Evolutionary conservation across 805 yeast species (phyloP).

Genomic region (Starmerella etchellsii): DNA sequence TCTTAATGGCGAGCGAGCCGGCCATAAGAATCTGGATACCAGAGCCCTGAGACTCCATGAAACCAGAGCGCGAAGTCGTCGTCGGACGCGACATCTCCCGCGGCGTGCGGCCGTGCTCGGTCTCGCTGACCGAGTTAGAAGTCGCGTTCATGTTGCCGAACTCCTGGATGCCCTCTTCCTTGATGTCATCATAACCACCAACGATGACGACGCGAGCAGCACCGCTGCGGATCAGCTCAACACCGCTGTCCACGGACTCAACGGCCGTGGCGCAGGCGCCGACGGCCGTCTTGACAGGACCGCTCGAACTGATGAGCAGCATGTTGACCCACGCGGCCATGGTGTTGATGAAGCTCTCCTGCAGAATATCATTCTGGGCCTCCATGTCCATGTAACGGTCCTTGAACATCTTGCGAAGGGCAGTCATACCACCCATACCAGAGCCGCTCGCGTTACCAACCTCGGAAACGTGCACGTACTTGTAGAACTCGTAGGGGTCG

Average conservation of each 20-base stretch:
- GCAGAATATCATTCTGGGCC: slow-evolving; percentile 92
- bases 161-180: slow-evolving; percentile 96
- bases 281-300: slow-evolving; percentile 98
- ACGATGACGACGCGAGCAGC: slow-evolving; percentile 93
- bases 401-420: slow-evolving; percentile 94
- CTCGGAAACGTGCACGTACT: slow-evolving; percentile 95
- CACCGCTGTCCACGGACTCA: slow-evolving; percentile 93
- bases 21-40: slow-evolving; percentile 96
- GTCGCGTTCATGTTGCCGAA: slow-evolving; percentile 99
- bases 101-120: slow-evolving; percentile 94
- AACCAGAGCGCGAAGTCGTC: slow-evolving; percentile 90
- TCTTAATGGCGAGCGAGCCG: slow-evolving; percentile 82
- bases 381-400: slow-evolving; percentile 88
- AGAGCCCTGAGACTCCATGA: slow-evolving; percentile 99
- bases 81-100: slow-evolving; percentile 98
- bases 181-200: slow-evolving; percentile 99
- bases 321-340: slow-evolving; percentile 99
- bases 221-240: slow-evolving; percentile 83
- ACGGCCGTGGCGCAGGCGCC: slow-evolving; percentile 99
- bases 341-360: slow-evolving; percentile 96
- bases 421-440: slow-evolving; percentile 99
- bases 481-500: slow-evolving; percentile 97
- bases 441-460: slow-evolving; percentile 99
- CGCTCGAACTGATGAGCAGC: slow-evolving; percentile 91
- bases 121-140: slow-evolving; percentile 74